phyloP scores from a whole-genome alignment of 202 grass and related monocot genomes.

The Elaeis oleifera region DNA sequence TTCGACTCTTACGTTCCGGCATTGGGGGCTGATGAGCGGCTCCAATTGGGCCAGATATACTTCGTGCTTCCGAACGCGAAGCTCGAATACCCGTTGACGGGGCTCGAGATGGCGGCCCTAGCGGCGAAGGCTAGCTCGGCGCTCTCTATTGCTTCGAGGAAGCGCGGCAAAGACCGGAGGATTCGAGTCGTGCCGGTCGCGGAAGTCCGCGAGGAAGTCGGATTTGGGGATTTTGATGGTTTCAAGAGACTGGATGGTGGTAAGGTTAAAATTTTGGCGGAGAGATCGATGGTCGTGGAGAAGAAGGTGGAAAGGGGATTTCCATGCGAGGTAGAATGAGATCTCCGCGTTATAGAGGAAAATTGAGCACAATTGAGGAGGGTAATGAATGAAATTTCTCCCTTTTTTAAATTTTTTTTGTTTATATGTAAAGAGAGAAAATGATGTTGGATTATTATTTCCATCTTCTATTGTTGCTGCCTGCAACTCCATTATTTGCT shows the following conservation, averaged over 20 bases:
- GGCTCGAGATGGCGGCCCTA: slow-evolving; percentile 54
- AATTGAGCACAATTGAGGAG: slow-evolving; percentile 36
- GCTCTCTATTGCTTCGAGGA: slow-evolving; percentile 9
- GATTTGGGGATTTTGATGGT: background rate
- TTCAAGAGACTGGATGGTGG: slow-evolving; percentile 21
- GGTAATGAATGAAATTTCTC: background rate
- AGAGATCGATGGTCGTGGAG: too few relatives aligned
- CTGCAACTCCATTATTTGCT: too few relatives aligned
- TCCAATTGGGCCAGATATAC: too few relatives aligned
- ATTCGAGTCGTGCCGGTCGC: slow-evolving; percentile 29
- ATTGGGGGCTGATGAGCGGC: too few relatives aligned
- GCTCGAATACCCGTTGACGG: background rate
- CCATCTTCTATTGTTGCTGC: too few relatives aligned
- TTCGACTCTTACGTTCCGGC: too few relatives aligned
- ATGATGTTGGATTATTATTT: too few relatives aligned
- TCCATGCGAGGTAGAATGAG: too few relatives aligned
- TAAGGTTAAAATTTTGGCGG: background rate
- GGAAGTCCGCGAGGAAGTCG: slow-evolving; percentile 9
- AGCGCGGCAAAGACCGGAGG: slow-evolving; percentile 14
- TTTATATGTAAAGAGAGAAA: background rate
- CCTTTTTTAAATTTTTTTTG: background rate
- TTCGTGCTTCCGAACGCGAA: too few relatives aligned
- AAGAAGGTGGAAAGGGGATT: too few relatives aligned
- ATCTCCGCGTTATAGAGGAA: background rate
- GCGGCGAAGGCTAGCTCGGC: slow-evolving; percentile 49